These are phyloP conservation scores for Aspergillus pseudoglaucus DNA, from an alignment of 2,329 filamentous ascomycete genomes.

Conservation along the genomic window DNA sequence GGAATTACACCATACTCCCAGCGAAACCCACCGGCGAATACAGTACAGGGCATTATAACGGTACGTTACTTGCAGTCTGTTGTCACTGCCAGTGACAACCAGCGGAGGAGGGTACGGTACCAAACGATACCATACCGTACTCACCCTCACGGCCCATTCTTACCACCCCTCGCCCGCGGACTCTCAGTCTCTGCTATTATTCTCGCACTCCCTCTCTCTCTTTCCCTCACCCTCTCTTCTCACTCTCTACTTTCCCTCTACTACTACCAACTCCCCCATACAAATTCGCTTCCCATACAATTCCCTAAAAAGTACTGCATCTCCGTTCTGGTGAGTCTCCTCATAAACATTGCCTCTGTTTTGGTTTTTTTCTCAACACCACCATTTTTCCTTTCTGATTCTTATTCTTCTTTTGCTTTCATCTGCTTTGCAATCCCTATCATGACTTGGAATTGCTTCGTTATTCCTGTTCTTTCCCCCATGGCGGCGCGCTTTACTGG, in stretches of 20 bases:
- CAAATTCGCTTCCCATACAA: conserved; percentile 30
- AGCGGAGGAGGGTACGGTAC: conserved; percentile 5
- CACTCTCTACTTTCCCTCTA: conserved; percentile 23
- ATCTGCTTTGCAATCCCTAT: conserved; percentile 6
- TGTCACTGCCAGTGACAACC: conserved; percentile 18
- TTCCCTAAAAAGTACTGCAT: conserved; percentile 32
- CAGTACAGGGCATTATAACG: conserved; percentile 14
- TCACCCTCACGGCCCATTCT: conserved; percentile 7
- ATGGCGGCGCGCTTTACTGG: conserved; percentile 15
- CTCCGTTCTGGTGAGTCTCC: conserved; percentile 31
- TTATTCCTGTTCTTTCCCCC: conserved; percentile 18
- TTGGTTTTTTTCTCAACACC: conserved; percentile 18
- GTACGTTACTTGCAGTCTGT: conserved; percentile 18
- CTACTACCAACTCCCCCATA: conserved; percentile 21
- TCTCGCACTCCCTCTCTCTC: conserved; percentile 26
- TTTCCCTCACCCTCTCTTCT: conserved; percentile 24
- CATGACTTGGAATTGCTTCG: conserved; percentile 7
- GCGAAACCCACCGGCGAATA: conserved; percentile 4
- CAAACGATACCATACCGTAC: conserved; percentile 18
- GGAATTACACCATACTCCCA: background rate
- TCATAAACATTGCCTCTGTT: conserved; percentile 21
- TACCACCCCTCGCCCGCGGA: conserved; percentile 18
- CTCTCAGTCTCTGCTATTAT: conserved; percentile 23
- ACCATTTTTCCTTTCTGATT: conserved; percentile 19
- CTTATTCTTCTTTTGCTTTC: conserved; percentile 13